These are phyloP conservation scores for Bonnemaisonia californica DNA, from an alignment of 31 red algal species.

Conservation along the genomic window DNA sequence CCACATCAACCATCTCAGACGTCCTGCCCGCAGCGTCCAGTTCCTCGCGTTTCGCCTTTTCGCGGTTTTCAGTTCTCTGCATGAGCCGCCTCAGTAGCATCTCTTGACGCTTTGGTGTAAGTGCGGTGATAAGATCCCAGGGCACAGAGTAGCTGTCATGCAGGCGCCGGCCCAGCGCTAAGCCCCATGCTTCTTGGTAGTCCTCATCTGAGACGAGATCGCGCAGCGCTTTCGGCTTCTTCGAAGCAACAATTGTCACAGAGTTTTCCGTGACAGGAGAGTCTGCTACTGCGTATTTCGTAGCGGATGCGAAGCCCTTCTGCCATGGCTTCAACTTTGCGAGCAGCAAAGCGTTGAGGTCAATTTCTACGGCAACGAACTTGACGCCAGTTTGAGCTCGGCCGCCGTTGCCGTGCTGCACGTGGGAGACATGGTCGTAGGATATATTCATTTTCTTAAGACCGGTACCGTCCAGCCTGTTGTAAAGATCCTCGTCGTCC, in stretches of 20 bases:
- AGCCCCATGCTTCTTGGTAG: slow-evolving; percentile 35
- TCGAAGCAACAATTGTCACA: slow-evolving; percentile 36
- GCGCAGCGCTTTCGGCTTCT: slow-evolving; percentile 43
- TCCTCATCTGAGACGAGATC: slow-evolving; percentile 8
- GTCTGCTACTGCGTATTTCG: slow-evolving; percentile 20
- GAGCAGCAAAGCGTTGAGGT: slow-evolving; percentile 77
- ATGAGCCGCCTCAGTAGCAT: slow-evolving; percentile 39
- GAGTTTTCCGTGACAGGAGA: slow-evolving; percentile 4
- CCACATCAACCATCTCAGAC: background rate
- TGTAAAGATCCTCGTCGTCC: slow-evolving; percentile 84
- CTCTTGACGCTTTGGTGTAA: slow-evolving; percentile 30
- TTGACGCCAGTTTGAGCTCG: slow-evolving; percentile 58
- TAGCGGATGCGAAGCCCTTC: background rate
- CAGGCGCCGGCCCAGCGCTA: slow-evolving; percentile 63
- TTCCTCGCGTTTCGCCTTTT: background rate
- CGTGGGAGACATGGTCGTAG: slow-evolving; percentile 63
- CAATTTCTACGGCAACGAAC: slow-evolving; percentile 75
- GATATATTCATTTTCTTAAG: slow-evolving; percentile 45
- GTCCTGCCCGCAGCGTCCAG: background rate
- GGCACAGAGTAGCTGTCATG: slow-evolving; percentile 61
- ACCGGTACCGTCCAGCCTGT: slow-evolving; percentile 33
- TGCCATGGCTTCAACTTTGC: slow-evolving; percentile 50
- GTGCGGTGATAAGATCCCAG: slow-evolving; percentile 67
- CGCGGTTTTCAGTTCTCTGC: background rate
- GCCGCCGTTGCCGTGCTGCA: slow-evolving; percentile 57